Percentiles rank a stretch among this genome's conserved stretches.
phyloP scores from a whole-genome alignment of 345 rosid genomes.

The Raphanus sativus region DNA sequence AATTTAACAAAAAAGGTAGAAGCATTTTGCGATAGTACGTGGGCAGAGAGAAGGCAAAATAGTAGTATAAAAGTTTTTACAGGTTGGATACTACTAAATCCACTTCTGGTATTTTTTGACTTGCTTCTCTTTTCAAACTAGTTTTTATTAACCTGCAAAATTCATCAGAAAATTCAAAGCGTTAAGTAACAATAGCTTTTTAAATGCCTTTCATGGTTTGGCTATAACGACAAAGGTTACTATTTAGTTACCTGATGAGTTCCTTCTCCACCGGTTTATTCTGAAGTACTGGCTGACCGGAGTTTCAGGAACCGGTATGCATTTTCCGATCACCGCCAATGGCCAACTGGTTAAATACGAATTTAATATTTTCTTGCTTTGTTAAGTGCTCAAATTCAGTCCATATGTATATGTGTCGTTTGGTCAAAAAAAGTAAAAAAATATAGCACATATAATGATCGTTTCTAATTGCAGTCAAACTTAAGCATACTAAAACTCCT shows the following conservation, averaged over 20 bases:
- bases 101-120: neutral
- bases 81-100: neutral
- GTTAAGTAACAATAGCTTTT: neutral
- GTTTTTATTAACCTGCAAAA: neutral
- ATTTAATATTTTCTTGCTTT: too few relatives aligned
- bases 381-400: too few relatives aligned
- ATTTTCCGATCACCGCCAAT: constrained; percentile 73
- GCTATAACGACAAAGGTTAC: neutral
- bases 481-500: neutral
- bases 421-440: too few relatives aligned
- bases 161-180: neutral
- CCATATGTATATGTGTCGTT: too few relatives aligned
- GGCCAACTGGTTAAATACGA: constrained; percentile 72
- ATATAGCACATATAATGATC: too few relatives aligned
- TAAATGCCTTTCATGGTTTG: constrained; percentile 11
- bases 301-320: constrained; percentile 69
- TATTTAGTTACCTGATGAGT: constrained; percentile 26
- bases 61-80: neutral
- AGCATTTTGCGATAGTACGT: neutral
- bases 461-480: neutral
- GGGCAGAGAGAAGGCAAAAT: neutral
- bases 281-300: constrained; percentile 42
- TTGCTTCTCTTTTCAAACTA: neutral
- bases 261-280: constrained; percentile 41
- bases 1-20: neutral